Percentiles rank a stretch among this genome's conserved stretches.
phyloP scores from a whole-genome alignment of 208 protist species.

The Trichomonas vaginalis region DNA sequence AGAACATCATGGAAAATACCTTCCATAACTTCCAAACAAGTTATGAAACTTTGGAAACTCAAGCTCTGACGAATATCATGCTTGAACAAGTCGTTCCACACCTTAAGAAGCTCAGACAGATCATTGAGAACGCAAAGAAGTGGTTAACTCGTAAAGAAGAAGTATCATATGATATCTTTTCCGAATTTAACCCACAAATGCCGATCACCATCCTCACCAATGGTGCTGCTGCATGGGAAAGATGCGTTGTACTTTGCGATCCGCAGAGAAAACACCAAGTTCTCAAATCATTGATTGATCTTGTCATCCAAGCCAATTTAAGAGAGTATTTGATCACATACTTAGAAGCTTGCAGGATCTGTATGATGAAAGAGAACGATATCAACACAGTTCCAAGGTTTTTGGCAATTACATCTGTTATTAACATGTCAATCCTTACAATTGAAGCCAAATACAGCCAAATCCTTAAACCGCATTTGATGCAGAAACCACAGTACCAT shows the following conservation, averaged over 20 bases:
- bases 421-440: not conserved
- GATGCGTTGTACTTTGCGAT: not conserved
- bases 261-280: not conserved
- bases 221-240: not conserved
- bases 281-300: not conserved
- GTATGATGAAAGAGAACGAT: not conserved
- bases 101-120: not conserved
- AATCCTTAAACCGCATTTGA: not conserved
- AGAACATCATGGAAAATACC: not conserved
- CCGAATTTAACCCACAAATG: not conserved
- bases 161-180: not conserved
- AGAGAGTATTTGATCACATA: not conserved
- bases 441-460: not conserved
- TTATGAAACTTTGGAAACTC: not conserved
- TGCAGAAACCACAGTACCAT: not conserved
- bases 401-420: not conserved
- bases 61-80: not conserved
- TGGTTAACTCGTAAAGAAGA: not conserved
- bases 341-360: not conserved
- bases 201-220: not conserved
- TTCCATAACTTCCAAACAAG: not conserved
- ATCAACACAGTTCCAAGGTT: not conserved
- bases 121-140: not conserved
- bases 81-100: not conserved
- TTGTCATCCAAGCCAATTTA: not conserved